Percentiles rank a stretch among this genome's conserved stretches.
Evolutionary conservation across 768 basidiomycete species (phyloP).

Genomic region (Amanita pallidorosea): DNA sequence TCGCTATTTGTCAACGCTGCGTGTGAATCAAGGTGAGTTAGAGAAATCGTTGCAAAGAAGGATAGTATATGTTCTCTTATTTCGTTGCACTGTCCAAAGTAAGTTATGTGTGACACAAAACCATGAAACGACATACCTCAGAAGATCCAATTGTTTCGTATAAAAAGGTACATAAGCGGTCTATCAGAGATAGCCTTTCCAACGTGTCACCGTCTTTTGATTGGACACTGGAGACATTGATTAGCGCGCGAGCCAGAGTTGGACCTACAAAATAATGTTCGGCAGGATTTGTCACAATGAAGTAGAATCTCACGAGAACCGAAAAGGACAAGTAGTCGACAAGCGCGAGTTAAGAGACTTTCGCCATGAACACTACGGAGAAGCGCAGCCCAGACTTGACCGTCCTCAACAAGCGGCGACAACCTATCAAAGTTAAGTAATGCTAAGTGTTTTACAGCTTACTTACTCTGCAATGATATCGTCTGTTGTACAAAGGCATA

Average conservation of each 20-base stretch:
- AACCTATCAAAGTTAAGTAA: neutral
- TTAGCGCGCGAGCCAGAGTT: constrained; percentile 28
- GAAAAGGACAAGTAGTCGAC: constrained; percentile 42
- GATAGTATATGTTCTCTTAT: constrained; percentile 14
- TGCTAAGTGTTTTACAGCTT: neutral
- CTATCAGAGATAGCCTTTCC: constrained; percentile 30
- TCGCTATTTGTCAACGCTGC: constrained; percentile 32
- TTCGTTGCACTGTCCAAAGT: neutral
- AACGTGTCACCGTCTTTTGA: constrained; percentile 11
- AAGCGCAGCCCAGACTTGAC: constrained; percentile 31
- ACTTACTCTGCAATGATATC: constrained; percentile 29
- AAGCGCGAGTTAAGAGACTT: constrained; percentile 36
- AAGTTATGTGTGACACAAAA: neutral
- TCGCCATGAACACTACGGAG: constrained; percentile 40
- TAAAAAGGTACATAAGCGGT: constrained; percentile 14
- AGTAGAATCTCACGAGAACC: constrained; percentile 35
- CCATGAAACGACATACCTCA: neutral
- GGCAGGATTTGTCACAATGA: neutral
- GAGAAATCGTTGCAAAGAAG: constrained; percentile 31
- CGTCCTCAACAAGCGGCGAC: neutral
- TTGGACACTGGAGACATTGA: constrained; percentile 23
- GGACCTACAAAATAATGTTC: constrained; percentile 23
- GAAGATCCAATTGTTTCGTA: neutral
- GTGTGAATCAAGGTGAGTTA: constrained; percentile 27
- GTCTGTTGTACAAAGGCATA: constrained; percentile 38